Base-by-base conservation (phyloP, 257 asterid genomes). In the Catharanthus roseus region DNA sequence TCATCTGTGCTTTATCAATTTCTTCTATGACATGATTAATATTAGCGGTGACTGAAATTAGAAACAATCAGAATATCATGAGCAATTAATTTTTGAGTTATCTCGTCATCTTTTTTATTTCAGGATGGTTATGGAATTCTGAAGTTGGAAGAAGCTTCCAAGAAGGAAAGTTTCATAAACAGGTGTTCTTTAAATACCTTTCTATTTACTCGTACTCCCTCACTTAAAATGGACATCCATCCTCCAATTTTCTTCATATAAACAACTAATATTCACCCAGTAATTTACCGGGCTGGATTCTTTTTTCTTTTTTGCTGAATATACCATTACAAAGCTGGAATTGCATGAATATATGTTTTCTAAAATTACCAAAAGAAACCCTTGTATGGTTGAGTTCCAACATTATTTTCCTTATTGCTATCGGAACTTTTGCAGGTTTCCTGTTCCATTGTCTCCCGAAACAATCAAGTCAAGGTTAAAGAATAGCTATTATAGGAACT, bases 371-470 rank as follows among this genome's bases (percentile, higher is more conserved):
- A 29, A 13, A 16, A 16, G 11, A 15, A 7, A 29, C 42, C 6
- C 11, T 15, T 4, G 5, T 26, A 29, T 31, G 38, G 29, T 12
- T 16, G 3, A n/a, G 3, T 60, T 31, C 42, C 23, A 31, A 60
- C 65, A 31, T 5, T 31, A 31, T 34, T 16, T 15, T 60, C 29
- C 29, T 34, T 62, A 13, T 62, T 62, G 47, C 15, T 5, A 18
- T 19, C 36, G 63, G 51, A 23, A 8, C 39, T 41, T 49, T 50
- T 82, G 86, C 90, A 93, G 98, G 91, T 93, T 87, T 75, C 86
- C 96, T 7, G 97, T 89, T 78, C 98, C 98, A 49, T 72, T 93
- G 64, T 90, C 95, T 65, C 95, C 81, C 26, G 85, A 78, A 56
- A 78, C 82, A 73, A 89, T 93, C 84, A 78, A 73, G 80, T 73